Evolutionary conservation across 2,329 filamentous ascomycete species (phyloP), one percentile per base, ranked within the genome.

Genomic region (Penicillium nordicum): DNA sequence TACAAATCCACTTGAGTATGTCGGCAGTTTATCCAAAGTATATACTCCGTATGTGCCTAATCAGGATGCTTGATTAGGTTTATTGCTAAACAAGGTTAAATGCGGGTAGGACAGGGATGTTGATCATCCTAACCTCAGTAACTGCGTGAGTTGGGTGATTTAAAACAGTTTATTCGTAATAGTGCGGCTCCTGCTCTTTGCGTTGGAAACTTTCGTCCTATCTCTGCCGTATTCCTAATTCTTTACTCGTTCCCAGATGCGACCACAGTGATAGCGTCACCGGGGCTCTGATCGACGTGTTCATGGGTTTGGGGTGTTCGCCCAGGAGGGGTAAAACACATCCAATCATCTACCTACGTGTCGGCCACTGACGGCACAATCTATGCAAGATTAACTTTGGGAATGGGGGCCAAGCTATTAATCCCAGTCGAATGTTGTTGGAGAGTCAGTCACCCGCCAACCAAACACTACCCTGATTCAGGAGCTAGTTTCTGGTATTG

Each of bases 301-400:
- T 50, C 53, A 21, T 36, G 36, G 16, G 36, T 42, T 21, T 10
- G 1, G 32, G 50, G 40, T 27, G 27, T 51, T 55, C 41, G 27
- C 54, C 53, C 45, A 49, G 11, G 51, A 40, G 51, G 41, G 53
- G 40, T 25, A 42, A 44, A 38, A 37, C 38, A 41, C 5, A 25
- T 9, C 61, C 61, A 63, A 65, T 62, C 52, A 57, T 10, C 16
- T 23, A 1, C 6, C 11, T 36, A 27, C 11, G 14, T 38, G 25
- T 16, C 41, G 30, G 43, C 48, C 43, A 52, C 50, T 30, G 6
- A 32, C 18, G 42, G 44, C 40, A 59, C 51, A 57, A 59, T 53
- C 55, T 38, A 61, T 56, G 62, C 63, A 60, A 63, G 63, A 57
- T 64, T 61, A 47, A 50, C 55, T 63, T 58, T 47, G 9, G n/a